Percentiles rank a stretch among this genome's conserved stretches.
Evolutionary conservation across 2,329 filamentous ascomycete species (phyloP).

Genomic region (Aspergillus amoenus): DNA sequence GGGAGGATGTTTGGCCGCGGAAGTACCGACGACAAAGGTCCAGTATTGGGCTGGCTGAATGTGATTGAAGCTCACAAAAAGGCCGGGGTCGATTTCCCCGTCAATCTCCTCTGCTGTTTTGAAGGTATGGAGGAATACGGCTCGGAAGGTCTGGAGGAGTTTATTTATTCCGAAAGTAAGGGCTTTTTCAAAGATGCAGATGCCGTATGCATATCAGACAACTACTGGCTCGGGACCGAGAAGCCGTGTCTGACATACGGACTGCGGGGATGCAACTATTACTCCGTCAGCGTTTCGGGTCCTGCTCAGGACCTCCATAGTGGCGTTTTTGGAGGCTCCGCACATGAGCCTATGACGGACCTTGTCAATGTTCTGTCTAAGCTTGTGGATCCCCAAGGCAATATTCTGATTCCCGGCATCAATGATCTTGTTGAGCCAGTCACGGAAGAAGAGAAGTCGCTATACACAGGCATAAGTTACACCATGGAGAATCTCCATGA

Average conservation of each 20-base stretch:
- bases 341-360: constrained; percentile 98
- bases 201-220: constrained; percentile 97
- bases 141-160: constrained; percentile 91
- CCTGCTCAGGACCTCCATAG: constrained; percentile 93
- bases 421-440: constrained; percentile 89
- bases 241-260: constrained; percentile 98
- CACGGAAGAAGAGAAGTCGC: constrained; percentile 76
- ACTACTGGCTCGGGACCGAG: constrained; percentile 99
- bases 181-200: constrained; percentile 95
- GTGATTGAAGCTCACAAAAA: constrained; percentile 97
- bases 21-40: constrained; percentile 96
- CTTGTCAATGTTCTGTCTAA: constrained; percentile 77
- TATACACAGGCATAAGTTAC: constrained; percentile 91
- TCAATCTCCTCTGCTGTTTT: constrained; percentile 98
- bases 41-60: constrained; percentile 95
- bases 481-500: constrained; percentile 95
- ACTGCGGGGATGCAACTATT: constrained; percentile 97
- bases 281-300: constrained; percentile 84
- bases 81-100: constrained; percentile 88
- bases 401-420: constrained; percentile 91
- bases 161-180: constrained; percentile 87
- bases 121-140: constrained; percentile 99
- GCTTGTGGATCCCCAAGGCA: constrained; percentile 85
- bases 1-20: constrained; percentile 95
- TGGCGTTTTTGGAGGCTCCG: constrained; percentile 93